Base-by-base conservation (phyloP, 768 basidiomycete species). In the Panaeolus cyanescens region DNA sequence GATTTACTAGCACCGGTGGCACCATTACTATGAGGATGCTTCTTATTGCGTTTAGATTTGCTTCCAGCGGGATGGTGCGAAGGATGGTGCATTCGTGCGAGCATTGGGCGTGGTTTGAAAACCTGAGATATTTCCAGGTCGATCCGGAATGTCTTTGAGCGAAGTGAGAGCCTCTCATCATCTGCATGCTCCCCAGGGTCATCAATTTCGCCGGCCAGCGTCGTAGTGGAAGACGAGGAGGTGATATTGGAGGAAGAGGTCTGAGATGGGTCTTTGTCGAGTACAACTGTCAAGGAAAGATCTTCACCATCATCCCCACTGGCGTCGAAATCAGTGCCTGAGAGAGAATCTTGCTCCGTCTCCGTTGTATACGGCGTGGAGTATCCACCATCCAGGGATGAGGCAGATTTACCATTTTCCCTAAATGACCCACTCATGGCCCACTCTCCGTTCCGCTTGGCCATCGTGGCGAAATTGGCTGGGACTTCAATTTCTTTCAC, bases 401-500 rank as follows among this genome's bases (percentile, higher is more conserved):
- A 63, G 2, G 58, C 57, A 57, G 62, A 65, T 32, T 61, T 71
- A 61, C 63, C 70, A 70, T 73, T 56, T 66, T 73, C 71, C 73
- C 68, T 74, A 54, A 68, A 59, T 59, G 75, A 73, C 67, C 72
- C 75, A 64, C 73, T 73, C 56, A 76, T 72, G 31, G 75, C 75
- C 79, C 78, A 78, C 33, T 70, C 66, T 31, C 75, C 74, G 20
- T 70, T 72, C 36, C 74, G 72, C 31, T 73, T 77, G 59, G 79
- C 73, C 32, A 79, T 63, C 22, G 72, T 74, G 40, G 79, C 77
- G 66, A 89, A 75, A 10, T 77, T 80, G 0, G 80, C 82, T 0
- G 89, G 88, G 0, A 95, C 86, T 66, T 91, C 90, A 30, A 96
- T 86, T 70, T 95, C 93, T 75, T 93, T 93, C 15, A 95, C 90